These are phyloP conservation scores for Sherardia arvensis DNA, from an alignment of 257 asterid species.

Conservation along the genomic window DNA sequence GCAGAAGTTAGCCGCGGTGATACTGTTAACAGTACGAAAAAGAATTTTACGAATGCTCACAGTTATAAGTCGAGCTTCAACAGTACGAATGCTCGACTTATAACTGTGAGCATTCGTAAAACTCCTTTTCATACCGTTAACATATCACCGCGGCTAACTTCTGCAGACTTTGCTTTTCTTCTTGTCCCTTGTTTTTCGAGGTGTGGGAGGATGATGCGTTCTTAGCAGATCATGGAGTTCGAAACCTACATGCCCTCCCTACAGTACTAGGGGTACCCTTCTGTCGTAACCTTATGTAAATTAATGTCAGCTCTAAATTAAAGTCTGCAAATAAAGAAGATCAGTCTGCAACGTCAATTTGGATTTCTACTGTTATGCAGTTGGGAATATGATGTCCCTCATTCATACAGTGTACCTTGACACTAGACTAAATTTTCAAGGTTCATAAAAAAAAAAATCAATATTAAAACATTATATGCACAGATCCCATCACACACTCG, in stretches of 20 bases:
- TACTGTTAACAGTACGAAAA: conserved; percentile 26
- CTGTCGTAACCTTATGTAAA: conserved; percentile 33
- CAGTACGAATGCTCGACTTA: too few species aligned
- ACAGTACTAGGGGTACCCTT: conserved; percentile 28
- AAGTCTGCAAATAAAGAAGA: too few species aligned
- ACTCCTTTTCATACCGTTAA: conserved; percentile 31
- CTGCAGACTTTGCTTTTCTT: conserved; percentile 34
- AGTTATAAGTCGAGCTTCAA: conserved; percentile 24
- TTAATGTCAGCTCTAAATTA: too few species aligned
- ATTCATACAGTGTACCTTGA: too few species aligned
- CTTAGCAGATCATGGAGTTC: conserved; percentile 19
- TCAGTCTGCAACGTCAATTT: too few species aligned
- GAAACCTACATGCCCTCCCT: conserved; percentile 37
- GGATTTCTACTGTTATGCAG: too few species aligned
- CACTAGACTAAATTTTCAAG: too few species aligned
- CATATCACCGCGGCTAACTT: conserved; percentile 16
- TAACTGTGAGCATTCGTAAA: conserved; percentile 27
- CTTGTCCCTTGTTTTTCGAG: conserved; percentile 14
- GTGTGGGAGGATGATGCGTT: conserved; percentile 17
- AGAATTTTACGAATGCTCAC: conserved; percentile 31
- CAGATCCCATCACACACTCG: too few species aligned
- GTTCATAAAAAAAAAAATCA: too few species aligned
- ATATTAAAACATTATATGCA: too few species aligned
- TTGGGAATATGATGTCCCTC: too few species aligned
- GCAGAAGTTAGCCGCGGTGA: conserved; percentile 17